Conservation (phyloP, 768 basidiomycete genomes). For the Leccinum imitatum region DNA sequence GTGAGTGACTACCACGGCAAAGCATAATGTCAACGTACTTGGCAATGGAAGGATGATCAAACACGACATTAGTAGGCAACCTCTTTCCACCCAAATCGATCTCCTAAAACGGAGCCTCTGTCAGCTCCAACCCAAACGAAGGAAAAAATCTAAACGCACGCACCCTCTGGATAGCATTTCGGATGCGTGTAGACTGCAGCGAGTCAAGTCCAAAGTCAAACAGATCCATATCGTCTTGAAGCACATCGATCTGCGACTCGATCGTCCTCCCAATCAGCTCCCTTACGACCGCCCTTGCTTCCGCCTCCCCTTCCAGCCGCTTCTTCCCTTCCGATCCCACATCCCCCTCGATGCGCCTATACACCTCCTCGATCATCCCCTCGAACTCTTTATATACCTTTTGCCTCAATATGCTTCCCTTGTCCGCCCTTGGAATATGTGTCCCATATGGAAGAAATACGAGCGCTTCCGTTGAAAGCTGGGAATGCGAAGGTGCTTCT, state of each 20-base stretch:
- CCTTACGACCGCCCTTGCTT: conserved; percentile 15
- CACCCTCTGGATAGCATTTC: conserved; percentile 47
- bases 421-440: conserved; percentile 50
- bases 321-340: conserved; percentile 25
- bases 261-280: conserved; percentile 24
- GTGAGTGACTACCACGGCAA: not conserved
- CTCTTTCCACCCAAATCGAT: conserved; percentile 23
- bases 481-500: conserved; percentile 53
- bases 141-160: conserved; percentile 9
- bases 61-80: conserved; percentile 38
- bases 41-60: conserved; percentile 46
- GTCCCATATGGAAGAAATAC: conserved; percentile 48
- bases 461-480: conserved; percentile 50
- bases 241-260: conserved; percentile 13
- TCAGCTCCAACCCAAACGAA: conserved; percentile 19
- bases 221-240: conserved; percentile 38
- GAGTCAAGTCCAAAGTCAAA: conserved; percentile 55
- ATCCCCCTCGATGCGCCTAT: conserved; percentile 44
- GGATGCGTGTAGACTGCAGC: conserved; percentile 46
- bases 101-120: conserved; percentile 5
- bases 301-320: conserved; percentile 4
- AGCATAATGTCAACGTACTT: conserved; percentile 27
- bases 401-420: conserved; percentile 49
- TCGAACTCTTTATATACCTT: conserved; percentile 53
- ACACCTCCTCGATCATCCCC: conserved; percentile 40